A percentile compares a stretch with the other conserved stretches of the same genome.
Conservation (phyloP, 768 basidiomycete species). For the Daedaleopsis sinensis region DNA sequence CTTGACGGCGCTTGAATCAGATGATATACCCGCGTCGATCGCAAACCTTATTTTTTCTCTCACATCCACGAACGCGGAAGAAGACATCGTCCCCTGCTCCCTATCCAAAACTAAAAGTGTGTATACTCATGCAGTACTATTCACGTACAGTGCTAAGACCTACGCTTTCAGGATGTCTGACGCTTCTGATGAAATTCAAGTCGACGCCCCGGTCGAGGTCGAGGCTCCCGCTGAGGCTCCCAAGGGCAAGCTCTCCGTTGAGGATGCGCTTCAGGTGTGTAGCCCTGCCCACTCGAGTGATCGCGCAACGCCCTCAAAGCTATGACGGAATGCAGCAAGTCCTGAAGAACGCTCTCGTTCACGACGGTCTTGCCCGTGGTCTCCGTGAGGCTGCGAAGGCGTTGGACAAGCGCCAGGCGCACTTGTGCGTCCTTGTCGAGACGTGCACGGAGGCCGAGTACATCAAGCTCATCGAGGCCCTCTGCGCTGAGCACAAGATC, state of each 20-base stretch:
- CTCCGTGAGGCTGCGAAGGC: conserved; percentile 98
- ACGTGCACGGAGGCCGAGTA: conserved; percentile 99
- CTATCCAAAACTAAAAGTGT: conserved; percentile 30
- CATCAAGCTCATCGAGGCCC: conserved; percentile 99
- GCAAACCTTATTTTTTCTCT: conserved; percentile 60
- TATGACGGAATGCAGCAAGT: conserved; percentile 69
- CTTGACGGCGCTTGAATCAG: conserved; percentile 57
- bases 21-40: conserved; percentile 31
- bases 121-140: not conserved
- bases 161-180: conserved; percentile 76
- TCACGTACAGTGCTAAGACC: conserved; percentile 6
- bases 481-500: conserved; percentile 99
- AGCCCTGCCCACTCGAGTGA: not conserved
- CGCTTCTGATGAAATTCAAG: conserved; percentile 94
- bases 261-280: conserved; percentile 87
- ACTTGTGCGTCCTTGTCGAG: conserved; percentile 98
- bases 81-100: conserved; percentile 62
- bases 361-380: conserved; percentile 98
- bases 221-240: conserved; percentile 89
- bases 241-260: conserved; percentile 94
- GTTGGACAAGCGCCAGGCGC: conserved; percentile 97
- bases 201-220: conserved; percentile 68
- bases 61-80: conserved; percentile 96
- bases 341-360: conserved; percentile 96
- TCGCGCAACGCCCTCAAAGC: not conserved